Conservation (phyloP, 306 rosid species). For the Sechiopsis laciniata region DNA sequence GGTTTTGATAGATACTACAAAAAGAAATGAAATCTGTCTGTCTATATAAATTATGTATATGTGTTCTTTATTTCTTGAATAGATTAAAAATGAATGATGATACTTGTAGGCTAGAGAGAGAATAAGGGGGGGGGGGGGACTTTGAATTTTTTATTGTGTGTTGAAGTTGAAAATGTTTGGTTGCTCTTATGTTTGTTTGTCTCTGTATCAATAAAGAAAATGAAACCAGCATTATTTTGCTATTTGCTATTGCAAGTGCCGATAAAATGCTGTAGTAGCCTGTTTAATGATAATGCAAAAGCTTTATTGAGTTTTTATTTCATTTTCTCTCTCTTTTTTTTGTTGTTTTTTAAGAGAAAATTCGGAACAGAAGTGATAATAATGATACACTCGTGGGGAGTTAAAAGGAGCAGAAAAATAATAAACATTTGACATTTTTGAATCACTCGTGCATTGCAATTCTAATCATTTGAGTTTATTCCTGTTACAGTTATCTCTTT, state of each 20-base stretch:
- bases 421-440: conserved; percentile 13
- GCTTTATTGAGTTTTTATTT: conserved; percentile 12
- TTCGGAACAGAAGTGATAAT: conserved; percentile 3
- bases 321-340: background rate
- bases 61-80: conserved; percentile 17
- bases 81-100: conserved; percentile 11
- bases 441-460: background rate
- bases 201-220: conserved; percentile 26
- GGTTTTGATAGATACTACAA: background rate
- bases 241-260: conserved; percentile 23
- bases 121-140: conserved; percentile 27
- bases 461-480: conserved; percentile 1
- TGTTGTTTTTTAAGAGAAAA: background rate
- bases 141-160: conserved; percentile 31
- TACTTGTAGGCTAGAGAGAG: conserved; percentile 19
- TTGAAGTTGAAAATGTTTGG: conserved; percentile 38
- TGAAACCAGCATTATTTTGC: background rate
- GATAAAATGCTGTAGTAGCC: conserved; percentile 5
- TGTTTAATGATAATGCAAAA: conserved; percentile 14
- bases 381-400: conserved; percentile 32
- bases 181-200: conserved; percentile 31
- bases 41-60: conserved; percentile 18
- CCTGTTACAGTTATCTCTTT: background rate
- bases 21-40: conserved; percentile 6
- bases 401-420: conserved; percentile 11